Evolutionary conservation across 2,329 filamentous ascomycete genomes (phyloP).

Genomic region (Diaporthe sp.): DNA sequence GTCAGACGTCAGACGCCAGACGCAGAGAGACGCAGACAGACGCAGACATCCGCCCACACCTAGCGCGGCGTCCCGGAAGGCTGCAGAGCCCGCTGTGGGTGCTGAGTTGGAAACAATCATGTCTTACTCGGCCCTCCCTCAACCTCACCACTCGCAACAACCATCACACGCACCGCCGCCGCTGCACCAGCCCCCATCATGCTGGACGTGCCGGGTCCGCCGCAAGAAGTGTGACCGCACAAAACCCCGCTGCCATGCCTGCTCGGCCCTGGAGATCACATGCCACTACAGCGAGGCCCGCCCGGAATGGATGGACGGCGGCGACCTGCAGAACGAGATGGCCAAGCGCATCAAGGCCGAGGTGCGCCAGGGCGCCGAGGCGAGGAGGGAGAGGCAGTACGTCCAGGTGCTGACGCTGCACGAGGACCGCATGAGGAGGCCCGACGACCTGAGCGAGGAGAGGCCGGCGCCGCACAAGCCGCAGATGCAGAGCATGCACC

Average conservation of each 20-base stretch:
- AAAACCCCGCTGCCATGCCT: conserved; percentile 52
- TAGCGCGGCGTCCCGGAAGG: conserved; percentile 8
- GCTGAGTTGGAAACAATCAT: neutral
- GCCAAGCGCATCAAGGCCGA: conserved; percentile 53
- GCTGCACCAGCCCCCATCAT: conserved; percentile 43
- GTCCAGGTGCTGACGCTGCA: conserved; percentile 39
- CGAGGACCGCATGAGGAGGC: conserved; percentile 37
- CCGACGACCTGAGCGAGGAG: conserved; percentile 36
- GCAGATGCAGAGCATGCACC: conserved; percentile 27
- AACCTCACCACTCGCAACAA: neutral
- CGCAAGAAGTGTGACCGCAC: conserved; percentile 49
- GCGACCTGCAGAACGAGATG: conserved; percentile 50
- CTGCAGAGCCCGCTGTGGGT: conserved; percentile 19
- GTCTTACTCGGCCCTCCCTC: conserved; percentile 19
- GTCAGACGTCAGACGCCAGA: conserved; percentile 8
- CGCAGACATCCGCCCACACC: neutral
- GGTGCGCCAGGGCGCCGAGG: conserved; percentile 47
- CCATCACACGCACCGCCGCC: conserved; percentile 2
- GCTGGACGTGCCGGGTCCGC: conserved; percentile 55
- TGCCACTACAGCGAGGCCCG: conserved; percentile 52
- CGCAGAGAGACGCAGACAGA: neutral
- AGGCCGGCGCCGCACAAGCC: conserved; percentile 31
- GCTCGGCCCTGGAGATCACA: conserved; percentile 52
- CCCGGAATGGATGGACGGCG: conserved; percentile 53
- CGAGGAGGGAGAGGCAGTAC: conserved; percentile 36